A percentile compares a stretch with the other conserved stretches of the same genome.
Evolutionary conservation across 2,329 filamentous ascomycete genomes (phyloP).

Genomic region (Reticulascus tulasneorum): DNA sequence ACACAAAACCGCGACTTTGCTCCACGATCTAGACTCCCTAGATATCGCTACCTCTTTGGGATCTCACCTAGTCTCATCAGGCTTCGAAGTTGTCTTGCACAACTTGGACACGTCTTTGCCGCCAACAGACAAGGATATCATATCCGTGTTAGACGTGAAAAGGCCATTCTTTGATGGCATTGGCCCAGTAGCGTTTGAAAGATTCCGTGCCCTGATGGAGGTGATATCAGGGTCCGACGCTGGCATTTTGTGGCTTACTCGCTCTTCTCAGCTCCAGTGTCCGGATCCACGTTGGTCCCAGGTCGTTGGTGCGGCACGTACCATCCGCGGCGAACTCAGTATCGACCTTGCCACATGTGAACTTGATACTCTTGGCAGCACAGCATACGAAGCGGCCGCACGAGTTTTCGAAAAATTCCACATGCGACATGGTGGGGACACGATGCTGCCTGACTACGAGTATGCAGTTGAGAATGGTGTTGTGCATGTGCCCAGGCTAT

Average conservation of each 20-base stretch:
- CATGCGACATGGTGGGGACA: accelerated
- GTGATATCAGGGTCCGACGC: not conserved
- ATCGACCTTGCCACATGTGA: slow-evolving; percentile 7
- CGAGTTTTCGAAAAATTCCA: slow-evolving; percentile 1
- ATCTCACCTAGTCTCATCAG: not conserved
- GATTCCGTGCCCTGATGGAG: slow-evolving; percentile 12
- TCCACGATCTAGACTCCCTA: not conserved
- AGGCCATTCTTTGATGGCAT: slow-evolving; percentile 13
- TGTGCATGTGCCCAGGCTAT: not conserved
- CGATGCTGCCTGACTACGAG: slow-evolving; percentile 1
- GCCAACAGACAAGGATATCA: not conserved
- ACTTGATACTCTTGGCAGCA: not conserved
- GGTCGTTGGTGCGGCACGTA: slow-evolving; percentile 15
- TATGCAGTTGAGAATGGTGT: not conserved
- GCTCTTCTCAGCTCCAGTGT: slow-evolving; percentile 16
- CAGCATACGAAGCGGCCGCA: not conserved
- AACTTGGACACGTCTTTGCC: not conserved
- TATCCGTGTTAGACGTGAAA: slow-evolving; percentile 16
- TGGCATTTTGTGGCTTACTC: slow-evolving; percentile 20
- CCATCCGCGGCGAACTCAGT: slow-evolving; percentile 16
- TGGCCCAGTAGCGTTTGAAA: slow-evolving; percentile 2
- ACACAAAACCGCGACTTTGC: not conserved
- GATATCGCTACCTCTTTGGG: not conserved
- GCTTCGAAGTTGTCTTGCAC: not conserved
- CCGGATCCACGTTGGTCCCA: slow-evolving; percentile 17